phyloP scores from a whole-genome alignment of 2,329 filamentous ascomycete genomes.

The Xylaria sp. region DNA sequence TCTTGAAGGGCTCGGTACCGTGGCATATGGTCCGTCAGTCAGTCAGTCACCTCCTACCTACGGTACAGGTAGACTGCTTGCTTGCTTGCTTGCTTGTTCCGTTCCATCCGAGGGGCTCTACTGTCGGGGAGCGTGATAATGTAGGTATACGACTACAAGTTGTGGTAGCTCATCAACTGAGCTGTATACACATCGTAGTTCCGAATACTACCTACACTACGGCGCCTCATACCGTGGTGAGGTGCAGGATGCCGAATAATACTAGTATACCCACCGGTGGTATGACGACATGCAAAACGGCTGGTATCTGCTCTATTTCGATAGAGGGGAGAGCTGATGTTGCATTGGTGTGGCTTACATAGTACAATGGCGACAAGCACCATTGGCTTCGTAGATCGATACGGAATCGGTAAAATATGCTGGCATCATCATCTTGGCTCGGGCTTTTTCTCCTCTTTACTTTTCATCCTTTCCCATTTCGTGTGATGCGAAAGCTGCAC shows the following conservation, averaged over 20 bases:
- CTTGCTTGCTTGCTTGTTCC: background rate
- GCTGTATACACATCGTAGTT: background rate
- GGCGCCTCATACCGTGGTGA: constrained; percentile 2
- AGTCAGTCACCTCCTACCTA: background rate
- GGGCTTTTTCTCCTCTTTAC: background rate
- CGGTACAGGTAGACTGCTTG: background rate
- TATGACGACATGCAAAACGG: constrained; percentile 28
- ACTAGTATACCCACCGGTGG: background rate
- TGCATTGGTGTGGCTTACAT: constrained; percentile 18
- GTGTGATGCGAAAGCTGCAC: background rate
- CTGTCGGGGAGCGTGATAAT: background rate
- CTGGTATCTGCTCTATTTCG: constrained; percentile 6
- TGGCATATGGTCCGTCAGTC: background rate
- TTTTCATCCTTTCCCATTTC: too few relatives aligned
- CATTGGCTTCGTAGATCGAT: constrained; percentile 7
- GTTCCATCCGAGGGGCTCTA: constrained; percentile 1
- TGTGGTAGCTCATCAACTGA: background rate
- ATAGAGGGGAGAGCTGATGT: constrained; percentile 12
- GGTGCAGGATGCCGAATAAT: background rate
- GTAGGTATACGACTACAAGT: background rate
- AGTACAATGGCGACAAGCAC: background rate
- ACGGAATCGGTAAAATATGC: background rate
- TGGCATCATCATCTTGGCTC: background rate
- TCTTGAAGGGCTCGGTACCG: constrained; percentile 12
- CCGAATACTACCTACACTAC: constrained; percentile 2